Evolutionary conservation across 345 rosid genomes (phyloP).

Genomic region (Odontarrhena argentea): DNA sequence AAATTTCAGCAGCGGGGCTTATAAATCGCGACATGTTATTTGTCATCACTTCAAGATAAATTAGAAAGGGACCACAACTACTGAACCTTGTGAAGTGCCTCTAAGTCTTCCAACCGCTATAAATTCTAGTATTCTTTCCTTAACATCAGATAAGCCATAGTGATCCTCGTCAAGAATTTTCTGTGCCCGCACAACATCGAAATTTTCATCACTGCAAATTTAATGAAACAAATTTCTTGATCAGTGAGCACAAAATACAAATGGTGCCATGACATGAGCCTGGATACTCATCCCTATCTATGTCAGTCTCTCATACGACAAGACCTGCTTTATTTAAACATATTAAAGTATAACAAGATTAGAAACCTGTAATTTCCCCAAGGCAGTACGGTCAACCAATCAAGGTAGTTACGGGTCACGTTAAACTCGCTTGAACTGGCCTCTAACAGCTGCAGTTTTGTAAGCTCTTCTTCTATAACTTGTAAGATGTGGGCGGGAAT

Average conservation of each 20-base stretch:
- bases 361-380: slow-evolving; percentile 96
- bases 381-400: slow-evolving; percentile 95
- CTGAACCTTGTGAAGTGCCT: slow-evolving; percentile 92
- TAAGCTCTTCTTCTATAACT: slow-evolving; percentile 98
- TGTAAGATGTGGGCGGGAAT: slow-evolving; percentile 87
- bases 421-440: slow-evolving; percentile 99
- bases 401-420: slow-evolving; percentile 98
- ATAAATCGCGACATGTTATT: background rate
- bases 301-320: slow-evolving; percentile 17
- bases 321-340: slow-evolving; percentile 15
- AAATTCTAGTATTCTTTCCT: slow-evolving; percentile 97
- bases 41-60: slow-evolving; percentile 28
- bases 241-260: slow-evolving; percentile 23
- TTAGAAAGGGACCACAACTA: slow-evolving; percentile 24
- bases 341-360: slow-evolving; percentile 21
- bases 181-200: slow-evolving; percentile 87
- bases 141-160: slow-evolving; percentile 94
- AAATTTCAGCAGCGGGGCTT: slow-evolving; percentile 28
- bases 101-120: slow-evolving; percentile 98
- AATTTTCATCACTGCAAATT: slow-evolving; percentile 86
- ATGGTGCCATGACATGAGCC: slow-evolving; percentile 13
- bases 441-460: slow-evolving; percentile 95
- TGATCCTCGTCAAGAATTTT: slow-evolving; percentile 96
- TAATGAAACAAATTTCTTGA: slow-evolving; percentile 12
- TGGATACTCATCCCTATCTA: background rate